Evolutionary conservation across 192 early-diverging fungal species (phyloP).

Genomic region (Haplosporangium gracile): DNA sequence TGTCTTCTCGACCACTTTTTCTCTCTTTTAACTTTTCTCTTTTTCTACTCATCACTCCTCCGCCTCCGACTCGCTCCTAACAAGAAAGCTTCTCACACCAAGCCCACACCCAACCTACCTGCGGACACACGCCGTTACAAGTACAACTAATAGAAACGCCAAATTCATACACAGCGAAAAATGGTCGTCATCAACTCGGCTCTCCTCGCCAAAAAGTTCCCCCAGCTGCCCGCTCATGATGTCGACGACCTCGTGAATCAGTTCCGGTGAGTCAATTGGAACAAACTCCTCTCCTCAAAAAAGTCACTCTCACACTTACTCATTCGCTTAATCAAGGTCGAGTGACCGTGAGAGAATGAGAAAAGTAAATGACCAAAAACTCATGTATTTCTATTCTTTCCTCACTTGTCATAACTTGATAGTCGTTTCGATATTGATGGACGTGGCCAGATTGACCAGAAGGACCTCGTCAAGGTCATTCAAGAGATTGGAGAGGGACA

Average conservation of each 20-base stretch:
- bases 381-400: not conserved
- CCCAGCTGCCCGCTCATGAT: constrained; percentile 62
- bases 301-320: not conserved
- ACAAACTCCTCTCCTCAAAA: too few species aligned
- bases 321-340: not conserved
- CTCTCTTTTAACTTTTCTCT: not conserved
- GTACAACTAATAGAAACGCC: not conserved
- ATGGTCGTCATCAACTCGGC: constrained; percentile 68
- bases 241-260: constrained; percentile 65
- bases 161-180: constrained; percentile 7
- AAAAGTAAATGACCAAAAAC: not conserved
- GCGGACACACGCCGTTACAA: not conserved
- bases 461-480: constrained; percentile 72
- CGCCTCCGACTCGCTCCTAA: not conserved
- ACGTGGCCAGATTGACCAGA: constrained; percentile 77
- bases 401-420: not conserved
- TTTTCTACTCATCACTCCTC: constrained; percentile 5
- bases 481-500: constrained; percentile 74
- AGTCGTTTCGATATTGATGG: constrained; percentile 71
- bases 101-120: not conserved
- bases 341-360: constrained; percentile 2
- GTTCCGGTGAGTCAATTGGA: constrained; percentile 58
- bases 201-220: constrained; percentile 65
- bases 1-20: not conserved
- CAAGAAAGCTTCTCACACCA: too few species aligned